These are phyloP conservation scores for Lodderomyces orthopsilosis DNA, from an alignment of 1,139 yeast species.

Conservation along the genomic window DNA sequence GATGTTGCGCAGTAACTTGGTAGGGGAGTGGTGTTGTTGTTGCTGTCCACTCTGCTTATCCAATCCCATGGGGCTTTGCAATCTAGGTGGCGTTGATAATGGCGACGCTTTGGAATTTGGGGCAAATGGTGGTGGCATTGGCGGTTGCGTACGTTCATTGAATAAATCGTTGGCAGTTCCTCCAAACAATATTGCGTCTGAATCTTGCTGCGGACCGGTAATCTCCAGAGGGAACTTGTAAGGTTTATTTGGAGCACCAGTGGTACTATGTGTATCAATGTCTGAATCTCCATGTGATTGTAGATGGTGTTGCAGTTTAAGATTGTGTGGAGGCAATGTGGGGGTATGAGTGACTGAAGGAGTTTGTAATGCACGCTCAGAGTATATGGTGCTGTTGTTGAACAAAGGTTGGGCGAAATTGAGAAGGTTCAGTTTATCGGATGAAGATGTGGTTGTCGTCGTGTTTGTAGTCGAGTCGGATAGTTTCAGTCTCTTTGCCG, in stretches of 20 bases:
- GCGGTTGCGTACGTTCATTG: slow-evolving; percentile 7
- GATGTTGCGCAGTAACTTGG: slow-evolving; percentile 5
- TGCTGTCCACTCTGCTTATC: neutral
- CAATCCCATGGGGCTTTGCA: slow-evolving; percentile 13
- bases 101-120: slow-evolving; percentile 13
- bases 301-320: slow-evolving; percentile 3
- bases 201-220: neutral
- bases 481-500: neutral
- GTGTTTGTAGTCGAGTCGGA: slow-evolving; percentile 4
- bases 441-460: slow-evolving; percentile 10
- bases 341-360: slow-evolving; percentile 15
- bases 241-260: slow-evolving; percentile 5
- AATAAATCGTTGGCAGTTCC: neutral
- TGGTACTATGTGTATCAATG: neutral
- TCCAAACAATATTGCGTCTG: neutral
- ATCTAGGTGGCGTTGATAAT: slow-evolving; percentile 13
- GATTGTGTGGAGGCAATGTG: slow-evolving; percentile 11
- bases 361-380: slow-evolving; percentile 9
- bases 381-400: slow-evolving; percentile 2
- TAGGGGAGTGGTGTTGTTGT: neutral
- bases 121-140: slow-evolving; percentile 15
- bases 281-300: neutral
- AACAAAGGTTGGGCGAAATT: neutral
- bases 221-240: slow-evolving; percentile 10
- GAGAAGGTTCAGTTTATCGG: neutral